Conservation (phyloP, 2,329 filamentous ascomycete genomes). For the Sporothrix globosa region DNA sequence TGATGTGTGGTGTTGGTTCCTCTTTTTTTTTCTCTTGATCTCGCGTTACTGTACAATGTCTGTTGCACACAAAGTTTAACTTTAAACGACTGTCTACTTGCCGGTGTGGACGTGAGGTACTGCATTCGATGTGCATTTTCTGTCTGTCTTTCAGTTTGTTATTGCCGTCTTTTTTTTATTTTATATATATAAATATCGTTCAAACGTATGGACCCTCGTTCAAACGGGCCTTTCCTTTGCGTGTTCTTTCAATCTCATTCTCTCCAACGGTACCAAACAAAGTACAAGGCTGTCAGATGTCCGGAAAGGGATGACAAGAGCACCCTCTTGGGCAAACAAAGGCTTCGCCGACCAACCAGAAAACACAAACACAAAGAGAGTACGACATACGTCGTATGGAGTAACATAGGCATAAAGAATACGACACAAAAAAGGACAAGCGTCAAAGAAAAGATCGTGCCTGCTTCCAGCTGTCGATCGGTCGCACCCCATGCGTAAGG, state of each 20-base stretch:
- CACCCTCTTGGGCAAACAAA: slow-evolving; percentile 20
- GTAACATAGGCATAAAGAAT: neutral
- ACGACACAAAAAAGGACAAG: neutral
- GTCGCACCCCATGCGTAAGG: slow-evolving; percentile 23
- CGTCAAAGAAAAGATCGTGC: slow-evolving; percentile 1
- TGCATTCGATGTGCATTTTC: neutral
- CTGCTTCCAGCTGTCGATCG: slow-evolving; percentile 23
- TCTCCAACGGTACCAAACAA: neutral
- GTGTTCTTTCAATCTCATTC: too few species aligned
- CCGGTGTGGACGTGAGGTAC: neutral
- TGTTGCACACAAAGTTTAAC: slow-evolving; percentile 21
- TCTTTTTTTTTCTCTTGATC: neutral
- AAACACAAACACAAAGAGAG: neutral
- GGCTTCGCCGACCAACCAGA: neutral
- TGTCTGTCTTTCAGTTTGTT: neutral
- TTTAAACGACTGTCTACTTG: slow-evolving; percentile 3
- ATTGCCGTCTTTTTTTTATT: neutral
- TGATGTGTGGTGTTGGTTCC: neutral
- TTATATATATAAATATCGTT: neutral
- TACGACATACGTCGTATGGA: too few species aligned
- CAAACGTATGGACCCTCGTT: too few species aligned
- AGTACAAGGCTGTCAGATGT: neutral
- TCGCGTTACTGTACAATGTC: slow-evolving; percentile 2
- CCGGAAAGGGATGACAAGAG: slow-evolving; percentile 15
- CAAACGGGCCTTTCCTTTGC: too few species aligned